These are phyloP conservation scores for Lumnitzera littorea DNA, from an alignment of 345 rosid species.

Conservation along the genomic window DNA sequence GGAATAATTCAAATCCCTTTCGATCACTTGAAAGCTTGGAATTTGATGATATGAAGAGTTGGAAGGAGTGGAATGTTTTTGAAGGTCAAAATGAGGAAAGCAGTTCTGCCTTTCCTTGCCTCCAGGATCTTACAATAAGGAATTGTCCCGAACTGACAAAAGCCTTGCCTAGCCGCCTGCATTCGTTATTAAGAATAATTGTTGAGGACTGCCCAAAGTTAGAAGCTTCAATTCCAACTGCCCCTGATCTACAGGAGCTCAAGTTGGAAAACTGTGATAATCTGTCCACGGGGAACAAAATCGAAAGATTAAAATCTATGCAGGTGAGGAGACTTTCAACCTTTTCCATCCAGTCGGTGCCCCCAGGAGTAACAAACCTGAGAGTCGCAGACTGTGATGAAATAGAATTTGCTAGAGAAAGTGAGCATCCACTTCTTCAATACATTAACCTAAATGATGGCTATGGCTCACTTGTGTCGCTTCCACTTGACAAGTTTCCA, in stretches of 20 bases:
- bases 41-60: slow-evolving; percentile 1
- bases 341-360: neutral
- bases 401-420: slow-evolving; percentile 3
- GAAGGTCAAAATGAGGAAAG: neutral
- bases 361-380: neutral
- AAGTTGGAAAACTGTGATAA: slow-evolving; percentile 4
- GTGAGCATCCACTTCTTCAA: neutral
- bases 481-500: slow-evolving; percentile 7
- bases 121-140: slow-evolving; percentile 6
- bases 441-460: neutral
- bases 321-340: neutral
- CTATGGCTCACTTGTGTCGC: neutral
- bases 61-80: slow-evolving; percentile 12
- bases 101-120: slow-evolving; percentile 6
- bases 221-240: neutral
- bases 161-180: slow-evolving; percentile 3
- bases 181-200: slow-evolving; percentile 3
- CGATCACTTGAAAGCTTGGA: slow-evolving; percentile 22
- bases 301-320: neutral
- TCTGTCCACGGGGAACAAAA: neutral
- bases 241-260: neutral
- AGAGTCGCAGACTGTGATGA: neutral
- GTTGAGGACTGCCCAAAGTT: slow-evolving; percentile 9
- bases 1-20: slow-evolving; percentile 19
- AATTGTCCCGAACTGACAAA: slow-evolving; percentile 9